A percentile compares a stretch with the other conserved stretches of the same genome.
Evolutionary conservation across 768 basidiomycete species (phyloP).

Genomic region (Rhizopogon vesiculosus): DNA sequence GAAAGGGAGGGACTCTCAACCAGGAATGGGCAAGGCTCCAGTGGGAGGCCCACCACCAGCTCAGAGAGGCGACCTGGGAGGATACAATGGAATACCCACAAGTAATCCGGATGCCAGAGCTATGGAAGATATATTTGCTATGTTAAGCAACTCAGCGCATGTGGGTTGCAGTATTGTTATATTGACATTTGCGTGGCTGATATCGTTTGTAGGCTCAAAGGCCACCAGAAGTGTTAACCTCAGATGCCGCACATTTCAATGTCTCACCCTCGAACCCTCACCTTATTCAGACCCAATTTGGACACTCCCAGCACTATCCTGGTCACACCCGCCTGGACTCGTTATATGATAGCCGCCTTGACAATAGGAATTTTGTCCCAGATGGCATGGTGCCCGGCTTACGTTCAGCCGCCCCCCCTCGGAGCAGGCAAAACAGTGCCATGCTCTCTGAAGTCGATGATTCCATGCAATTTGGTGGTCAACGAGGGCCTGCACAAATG

Average conservation of each 20-base stretch:
- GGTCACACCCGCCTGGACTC: conserved; percentile 53
- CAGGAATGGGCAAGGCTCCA: conserved; percentile 32
- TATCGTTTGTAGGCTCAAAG: conserved; percentile 22
- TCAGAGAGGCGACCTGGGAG: conserved; percentile 41
- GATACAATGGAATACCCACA: conserved; percentile 31
- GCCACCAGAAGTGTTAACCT: conserved; percentile 17
- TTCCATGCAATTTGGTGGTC: conserved; percentile 53
- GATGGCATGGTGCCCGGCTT: conserved; percentile 86
- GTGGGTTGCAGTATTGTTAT: conserved; percentile 33
- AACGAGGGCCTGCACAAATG: conserved; percentile 54
- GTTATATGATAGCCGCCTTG: conserved; percentile 67
- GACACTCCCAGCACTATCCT: conserved; percentile 33
- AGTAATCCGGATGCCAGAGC: conserved; percentile 49
- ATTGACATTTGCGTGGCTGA: conserved; percentile 5
- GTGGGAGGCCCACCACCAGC: conserved; percentile 39
- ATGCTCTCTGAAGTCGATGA: conserved; percentile 67
- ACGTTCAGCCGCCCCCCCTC: conserved; percentile 58
- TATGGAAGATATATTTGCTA: conserved; percentile 79
- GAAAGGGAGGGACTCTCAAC: conserved; percentile 46
- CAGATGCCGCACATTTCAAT: conserved; percentile 21
- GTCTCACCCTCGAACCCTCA: conserved; percentile 28
- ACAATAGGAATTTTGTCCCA: conserved; percentile 75
- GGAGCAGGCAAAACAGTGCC: conserved; percentile 50
- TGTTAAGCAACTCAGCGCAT: conserved; percentile 74
- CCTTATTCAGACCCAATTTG: conserved; percentile 36